Evolutionary conservation across 805 yeast genomes (phyloP).

Genomic region (Ogataea methylovora): DNA sequence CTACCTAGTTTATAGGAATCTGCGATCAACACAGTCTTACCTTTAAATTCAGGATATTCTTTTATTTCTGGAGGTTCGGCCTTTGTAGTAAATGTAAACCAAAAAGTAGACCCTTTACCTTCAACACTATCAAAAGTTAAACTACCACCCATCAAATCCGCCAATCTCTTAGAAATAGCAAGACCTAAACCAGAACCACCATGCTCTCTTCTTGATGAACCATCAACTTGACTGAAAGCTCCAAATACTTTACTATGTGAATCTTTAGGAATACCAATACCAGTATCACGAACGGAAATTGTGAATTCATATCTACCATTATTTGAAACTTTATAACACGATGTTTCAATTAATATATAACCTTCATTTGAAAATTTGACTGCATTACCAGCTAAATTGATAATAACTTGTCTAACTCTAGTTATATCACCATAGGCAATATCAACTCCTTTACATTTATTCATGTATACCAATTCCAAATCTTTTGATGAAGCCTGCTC

Average conservation of each 20-base stretch:
- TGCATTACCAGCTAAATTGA: constrained; percentile 46
- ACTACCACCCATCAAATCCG: constrained; percentile 69
- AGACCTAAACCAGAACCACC: constrained; percentile 75
- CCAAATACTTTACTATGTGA: constrained; percentile 40
- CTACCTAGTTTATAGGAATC: constrained; percentile 26
- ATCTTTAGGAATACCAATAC: constrained; percentile 43
- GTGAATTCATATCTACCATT: constrained; percentile 31
- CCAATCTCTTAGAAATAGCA: constrained; percentile 82
- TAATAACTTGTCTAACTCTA: constrained; percentile 41
- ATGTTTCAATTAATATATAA: constrained; percentile 28
- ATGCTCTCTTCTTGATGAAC: constrained; percentile 40
- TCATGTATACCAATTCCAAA: constrained; percentile 37
- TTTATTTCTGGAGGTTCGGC: constrained; percentile 4
- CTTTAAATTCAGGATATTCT: neutral
- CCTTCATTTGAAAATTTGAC: constrained; percentile 43
- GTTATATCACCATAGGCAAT: constrained; percentile 41
- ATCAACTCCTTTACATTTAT: constrained; percentile 31
- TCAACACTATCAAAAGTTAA: constrained; percentile 37
- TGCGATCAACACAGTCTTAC: constrained; percentile 24
- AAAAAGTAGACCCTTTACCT: constrained; percentile 40
- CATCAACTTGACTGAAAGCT: constrained; percentile 51
- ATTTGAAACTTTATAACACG: constrained; percentile 21
- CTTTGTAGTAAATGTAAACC: constrained; percentile 28
- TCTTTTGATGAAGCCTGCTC: constrained; percentile 38
- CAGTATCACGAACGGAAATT: constrained; percentile 40